Evolutionary conservation across 805 yeast species (phyloP), one percentile per base, ranked within the genome.

Genomic region (Ascoidea rubescens): DNA sequence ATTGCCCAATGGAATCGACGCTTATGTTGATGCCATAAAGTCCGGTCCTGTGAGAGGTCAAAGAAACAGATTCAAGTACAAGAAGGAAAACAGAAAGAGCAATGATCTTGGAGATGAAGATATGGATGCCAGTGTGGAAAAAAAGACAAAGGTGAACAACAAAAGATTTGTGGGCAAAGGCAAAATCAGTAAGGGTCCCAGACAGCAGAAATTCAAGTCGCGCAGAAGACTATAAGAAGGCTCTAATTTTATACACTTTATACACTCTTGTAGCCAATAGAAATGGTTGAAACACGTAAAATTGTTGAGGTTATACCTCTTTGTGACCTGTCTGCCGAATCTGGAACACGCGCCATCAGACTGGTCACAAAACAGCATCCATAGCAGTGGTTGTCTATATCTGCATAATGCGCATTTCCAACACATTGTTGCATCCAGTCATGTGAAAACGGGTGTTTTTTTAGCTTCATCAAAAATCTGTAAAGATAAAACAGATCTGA

Each of bases 11-110:
- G 95, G 96, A 16, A 78, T 91, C 57, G 86, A 86, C 63, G 98
- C 97, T 0, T 93, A 93, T 65, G 78, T 89, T 58, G 96, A 89
- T 56, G 99, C 99, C 5, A 88, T 93, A 30, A 84, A 79, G 65
- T 86, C 84, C 60, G 97, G 93, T 30, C 98, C 98, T 33, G 80
- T 89, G 4, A 83, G 96, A 67, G 96, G 97, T 54, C 96, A 87
- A 72, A 80, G 79, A 71, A 90, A 90, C 67, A 88, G 80, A 70
- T 78, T 91, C 74, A 91, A 89, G 69, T 91, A 80, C 71, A 87
- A 84, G 69, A 80, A 84, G 64, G 75, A 79, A 50, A 72, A 73
- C 51, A 71, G 72, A 50, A 75, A 75, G 33, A 72, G 69, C 28
- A 74, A 75, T 28, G 79, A 76, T 44, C 78, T 72, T 49, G 82